phyloP scores from a whole-genome alignment of 1,284 basidiomycete genomes.

The Malassezia sp. region DNA sequence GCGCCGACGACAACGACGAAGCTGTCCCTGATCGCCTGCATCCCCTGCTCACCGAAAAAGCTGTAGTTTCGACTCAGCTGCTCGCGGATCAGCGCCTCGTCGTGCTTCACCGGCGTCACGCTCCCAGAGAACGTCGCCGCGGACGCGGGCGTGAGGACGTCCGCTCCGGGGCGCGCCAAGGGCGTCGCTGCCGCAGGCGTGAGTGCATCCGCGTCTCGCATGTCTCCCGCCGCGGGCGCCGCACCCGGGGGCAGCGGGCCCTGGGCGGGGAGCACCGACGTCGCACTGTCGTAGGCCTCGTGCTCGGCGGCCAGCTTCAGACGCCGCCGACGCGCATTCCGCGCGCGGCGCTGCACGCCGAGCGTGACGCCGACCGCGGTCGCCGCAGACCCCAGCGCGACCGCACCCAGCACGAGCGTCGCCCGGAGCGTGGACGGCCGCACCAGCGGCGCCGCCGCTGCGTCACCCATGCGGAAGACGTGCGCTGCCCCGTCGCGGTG shows the following conservation, averaged over 20 bases:
- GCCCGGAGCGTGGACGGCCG: too few relatives aligned
- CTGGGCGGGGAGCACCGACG: background rate
- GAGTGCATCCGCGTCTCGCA: background rate
- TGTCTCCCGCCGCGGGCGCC: background rate
- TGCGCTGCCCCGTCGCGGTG: background rate
- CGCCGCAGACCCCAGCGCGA: constrained; percentile 33
- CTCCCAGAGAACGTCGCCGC: constrained; percentile 4
- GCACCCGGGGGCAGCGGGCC: background rate
- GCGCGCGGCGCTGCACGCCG: constrained; percentile 22
- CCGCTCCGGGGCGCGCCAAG: background rate
- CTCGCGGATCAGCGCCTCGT: constrained; percentile 47
- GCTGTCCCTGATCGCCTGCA: constrained; percentile 64
- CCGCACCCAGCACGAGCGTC: constrained; percentile 22
- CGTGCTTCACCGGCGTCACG: constrained; percentile 25
- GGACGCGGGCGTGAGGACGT: too few relatives aligned
- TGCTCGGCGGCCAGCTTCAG: constrained; percentile 6
- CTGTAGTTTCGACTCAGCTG: constrained; percentile 87
- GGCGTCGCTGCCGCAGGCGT: background rate
- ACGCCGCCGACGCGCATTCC: constrained; percentile 19
- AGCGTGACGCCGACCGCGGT: constrained; percentile 26
- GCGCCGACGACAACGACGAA: constrained; percentile 83
- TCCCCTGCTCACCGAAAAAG: constrained; percentile 82
- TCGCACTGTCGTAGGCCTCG: background rate
- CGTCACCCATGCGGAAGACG: too few relatives aligned
- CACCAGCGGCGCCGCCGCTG: too few relatives aligned